phyloP scores from a whole-genome alignment of 164 flowering plant species.

The Magnolia officinalis region DNA sequence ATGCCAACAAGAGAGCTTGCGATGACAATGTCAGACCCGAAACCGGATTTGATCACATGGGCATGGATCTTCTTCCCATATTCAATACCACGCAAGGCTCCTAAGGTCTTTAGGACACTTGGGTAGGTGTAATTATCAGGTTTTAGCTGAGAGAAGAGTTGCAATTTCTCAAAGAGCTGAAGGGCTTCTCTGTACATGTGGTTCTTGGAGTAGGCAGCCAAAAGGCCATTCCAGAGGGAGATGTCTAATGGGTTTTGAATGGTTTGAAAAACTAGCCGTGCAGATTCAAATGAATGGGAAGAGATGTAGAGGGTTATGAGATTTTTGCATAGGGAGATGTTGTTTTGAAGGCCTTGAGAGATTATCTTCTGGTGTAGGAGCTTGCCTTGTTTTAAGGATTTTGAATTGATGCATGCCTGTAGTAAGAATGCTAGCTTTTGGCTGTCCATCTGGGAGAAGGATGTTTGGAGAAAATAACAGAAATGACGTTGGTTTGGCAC shows the following conservation, averaged over 20 bases:
- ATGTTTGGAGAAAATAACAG: not conserved
- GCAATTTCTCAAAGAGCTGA: conserved; percentile 33
- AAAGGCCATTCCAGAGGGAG: conserved; percentile 58
- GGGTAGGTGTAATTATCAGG: conserved; percentile 64
- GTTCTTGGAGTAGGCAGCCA: conserved; percentile 50
- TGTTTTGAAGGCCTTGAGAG: conserved; percentile 22
- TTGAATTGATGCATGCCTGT: conserved; percentile 13
- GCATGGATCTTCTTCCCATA: conserved; percentile 47
- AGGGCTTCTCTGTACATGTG: conserved; percentile 47
- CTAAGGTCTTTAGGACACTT: conserved; percentile 56
- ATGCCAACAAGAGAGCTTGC: conserved; percentile 42
- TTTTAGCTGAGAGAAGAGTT: conserved; percentile 26
- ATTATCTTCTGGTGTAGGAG: conserved; percentile 27
- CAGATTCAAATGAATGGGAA: conserved; percentile 35
- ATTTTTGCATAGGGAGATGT: conserved; percentile 40
- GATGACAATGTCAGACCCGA: conserved; percentile 49
- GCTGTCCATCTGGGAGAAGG: conserved; percentile 6
- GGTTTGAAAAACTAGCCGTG: conserved; percentile 40
- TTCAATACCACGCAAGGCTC: conserved; percentile 32
- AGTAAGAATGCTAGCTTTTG: conserved; percentile 10
- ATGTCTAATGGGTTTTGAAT: conserved; percentile 43
- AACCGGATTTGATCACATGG: conserved; percentile 44
- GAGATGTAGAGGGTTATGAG: conserved; percentile 58
- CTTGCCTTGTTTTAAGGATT: conserved; percentile 23
- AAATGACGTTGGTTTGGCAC: not conserved